phyloP scores from a whole-genome alignment of 2,329 filamentous ascomycete species.

The Dactylellina parvicollis region DNA sequence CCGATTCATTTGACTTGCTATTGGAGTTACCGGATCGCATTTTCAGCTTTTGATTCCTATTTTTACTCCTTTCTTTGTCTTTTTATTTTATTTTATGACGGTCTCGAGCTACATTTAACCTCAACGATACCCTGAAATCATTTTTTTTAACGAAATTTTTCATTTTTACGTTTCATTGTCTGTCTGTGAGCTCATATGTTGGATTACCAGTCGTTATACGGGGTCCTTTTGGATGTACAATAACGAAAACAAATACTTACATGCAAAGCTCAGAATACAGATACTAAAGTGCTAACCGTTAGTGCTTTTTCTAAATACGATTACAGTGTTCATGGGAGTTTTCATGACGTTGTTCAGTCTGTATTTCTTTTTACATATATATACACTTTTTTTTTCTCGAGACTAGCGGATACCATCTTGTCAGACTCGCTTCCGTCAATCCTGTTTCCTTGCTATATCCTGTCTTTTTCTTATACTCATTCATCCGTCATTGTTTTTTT shows the following conservation, averaged over 20 bases:
- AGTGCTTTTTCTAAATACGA: constrained; percentile 60
- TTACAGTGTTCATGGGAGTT: constrained; percentile 62
- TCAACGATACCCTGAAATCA: constrained; percentile 53
- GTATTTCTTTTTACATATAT: constrained; percentile 48
- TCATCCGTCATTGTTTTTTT: constrained; percentile 35
- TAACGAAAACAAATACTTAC: constrained; percentile 56
- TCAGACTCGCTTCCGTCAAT: constrained; percentile 53
- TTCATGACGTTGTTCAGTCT: constrained; percentile 61
- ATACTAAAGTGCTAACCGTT: constrained; percentile 65
- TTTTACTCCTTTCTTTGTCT: constrained; percentile 22
- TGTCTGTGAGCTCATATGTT: constrained; percentile 15
- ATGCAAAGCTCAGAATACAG: constrained; percentile 74
- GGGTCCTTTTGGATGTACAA: constrained; percentile 27
- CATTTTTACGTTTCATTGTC: constrained; percentile 7
- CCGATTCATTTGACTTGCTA: constrained; percentile 47
- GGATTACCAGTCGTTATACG: constrained; percentile 17
- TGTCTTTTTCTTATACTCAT: constrained; percentile 25
- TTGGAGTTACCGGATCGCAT: constrained; percentile 52
- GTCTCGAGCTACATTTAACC: constrained; percentile 36
- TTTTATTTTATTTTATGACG: constrained; percentile 43
- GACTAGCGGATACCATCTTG: constrained; percentile 52
- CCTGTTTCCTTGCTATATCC: constrained; percentile 48
- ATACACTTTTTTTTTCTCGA: constrained; percentile 57
- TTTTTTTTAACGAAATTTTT: constrained; percentile 40
- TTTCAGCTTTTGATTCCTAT: constrained; percentile 35